Conservation (phyloP, 1,284 basidiomycete species). For the Bondarzewia mesenterica region DNA sequence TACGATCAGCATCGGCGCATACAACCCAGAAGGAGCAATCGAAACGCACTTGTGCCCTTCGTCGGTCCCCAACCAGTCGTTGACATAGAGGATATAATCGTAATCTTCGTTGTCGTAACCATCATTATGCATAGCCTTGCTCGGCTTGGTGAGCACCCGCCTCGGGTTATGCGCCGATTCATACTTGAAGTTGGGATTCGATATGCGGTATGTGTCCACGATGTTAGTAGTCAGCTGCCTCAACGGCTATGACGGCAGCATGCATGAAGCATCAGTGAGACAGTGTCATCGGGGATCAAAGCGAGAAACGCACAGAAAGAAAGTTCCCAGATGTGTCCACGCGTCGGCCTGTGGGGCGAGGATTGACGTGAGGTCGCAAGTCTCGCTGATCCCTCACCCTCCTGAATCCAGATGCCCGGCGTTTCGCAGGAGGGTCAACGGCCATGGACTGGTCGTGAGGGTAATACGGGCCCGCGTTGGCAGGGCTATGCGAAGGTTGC, state of each 20-base stretch:
- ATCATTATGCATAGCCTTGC: slow-evolving; percentile 89
- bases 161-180: slow-evolving; percentile 89
- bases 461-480: slow-evolving; percentile 39
- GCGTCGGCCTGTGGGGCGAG: slow-evolving; percentile 48
- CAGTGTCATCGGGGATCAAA: no score
- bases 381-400: slow-evolving; percentile 64
- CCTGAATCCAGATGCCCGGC: slow-evolving; percentile 62
- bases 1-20: slow-evolving; percentile 11
- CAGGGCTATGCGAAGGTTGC: slow-evolving; percentile 39
- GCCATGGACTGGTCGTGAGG: slow-evolving; percentile 57
- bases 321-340: slow-evolving; percentile 58
- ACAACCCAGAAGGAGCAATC: neutral
- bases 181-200: slow-evolving; percentile 89
- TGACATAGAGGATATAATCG: slow-evolving; percentile 96
- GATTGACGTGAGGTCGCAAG: slow-evolving; percentile 59
- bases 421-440: slow-evolving; percentile 64
- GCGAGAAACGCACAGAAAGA: slow-evolving; percentile 48
- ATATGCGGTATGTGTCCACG: slow-evolving; percentile 84
- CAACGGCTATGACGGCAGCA: slow-evolving; percentile 50
- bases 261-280: neutral
- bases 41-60: slow-evolving; percentile 80
- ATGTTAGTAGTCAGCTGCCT: slow-evolving; percentile 83
- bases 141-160: slow-evolving; percentile 91
- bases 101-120: slow-evolving; percentile 96
- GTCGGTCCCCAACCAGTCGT: slow-evolving; percentile 88